These are phyloP conservation scores for Emergomyces orientalis DNA, from an alignment of 2,329 filamentous ascomycete species.

Conservation along the genomic window DNA sequence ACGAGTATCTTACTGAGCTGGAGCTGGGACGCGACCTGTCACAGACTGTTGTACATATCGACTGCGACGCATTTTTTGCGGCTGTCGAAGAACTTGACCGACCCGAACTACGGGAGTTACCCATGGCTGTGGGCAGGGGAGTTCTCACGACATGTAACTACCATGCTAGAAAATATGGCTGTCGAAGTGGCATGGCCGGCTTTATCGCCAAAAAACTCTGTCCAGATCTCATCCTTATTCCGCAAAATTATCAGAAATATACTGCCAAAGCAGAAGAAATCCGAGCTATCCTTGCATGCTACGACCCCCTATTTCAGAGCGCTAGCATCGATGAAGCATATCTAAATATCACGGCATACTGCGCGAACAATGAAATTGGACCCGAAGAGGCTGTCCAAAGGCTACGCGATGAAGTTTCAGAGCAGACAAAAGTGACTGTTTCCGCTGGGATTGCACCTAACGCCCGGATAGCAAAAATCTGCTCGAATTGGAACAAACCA, in stretches of 20 bases:
- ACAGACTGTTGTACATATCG: slow-evolving; percentile 80
- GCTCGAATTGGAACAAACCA: slow-evolving; percentile 90
- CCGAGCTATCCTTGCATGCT: slow-evolving; percentile 69
- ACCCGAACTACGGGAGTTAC: slow-evolving; percentile 74
- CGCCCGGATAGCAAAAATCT: slow-evolving; percentile 87
- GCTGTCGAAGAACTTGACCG: slow-evolving; percentile 79
- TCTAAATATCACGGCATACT: slow-evolving; percentile 86
- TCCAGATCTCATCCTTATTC: slow-evolving; percentile 70
- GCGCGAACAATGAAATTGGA: slow-evolving; percentile 54
- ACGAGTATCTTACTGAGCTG: slow-evolving; percentile 70
- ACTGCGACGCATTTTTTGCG: slow-evolving; percentile 96
- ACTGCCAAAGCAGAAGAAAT: slow-evolving; percentile 82
- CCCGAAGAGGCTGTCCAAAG: slow-evolving; percentile 68
- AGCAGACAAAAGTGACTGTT: slow-evolving; percentile 72
- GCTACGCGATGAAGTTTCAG: slow-evolving; percentile 65
- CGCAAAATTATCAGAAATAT: slow-evolving; percentile 85
- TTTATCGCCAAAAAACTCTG: slow-evolving; percentile 95
- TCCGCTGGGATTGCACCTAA: slow-evolving; percentile 93
- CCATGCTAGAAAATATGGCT: slow-evolving; percentile 77
- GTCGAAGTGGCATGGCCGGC: slow-evolving; percentile 87
- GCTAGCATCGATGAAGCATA: slow-evolving; percentile 96
- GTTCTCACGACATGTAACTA: slow-evolving; percentile 75
- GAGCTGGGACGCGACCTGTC: slow-evolving; percentile 71
- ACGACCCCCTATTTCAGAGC: slow-evolving; percentile 84
- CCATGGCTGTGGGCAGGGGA: slow-evolving; percentile 79